Base-by-base conservation (phyloP, 352 stramenopile genomes). In the Globisporangium emineosum region DNA sequence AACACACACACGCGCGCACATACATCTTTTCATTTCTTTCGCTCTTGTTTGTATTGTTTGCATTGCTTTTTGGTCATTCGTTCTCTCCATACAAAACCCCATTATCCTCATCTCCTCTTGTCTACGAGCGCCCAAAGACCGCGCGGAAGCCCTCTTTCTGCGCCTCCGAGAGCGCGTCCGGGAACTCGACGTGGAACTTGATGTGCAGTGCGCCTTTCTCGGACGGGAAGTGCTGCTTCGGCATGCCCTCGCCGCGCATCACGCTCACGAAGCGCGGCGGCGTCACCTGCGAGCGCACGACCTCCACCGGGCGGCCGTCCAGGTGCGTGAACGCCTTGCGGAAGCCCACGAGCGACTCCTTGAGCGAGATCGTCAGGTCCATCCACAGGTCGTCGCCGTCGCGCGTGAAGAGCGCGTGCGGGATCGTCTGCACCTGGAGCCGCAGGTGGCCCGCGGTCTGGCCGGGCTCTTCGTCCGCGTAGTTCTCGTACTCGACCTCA, bases 131-230 rank as follows among this genome's bases (percentile, higher is more conserved):
- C 21, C 69, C 69, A 65, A 88, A 88, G 57, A 88, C 66, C 7
- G 78, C 52, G 43, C 75, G 69, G 54, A 88, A 88, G 33, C 83
- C 80, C 57, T 75, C 54, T 42, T 88, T 86, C 58, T 99, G 94
- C 49, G 89, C 73, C 5, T 89, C 71, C 5, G 83, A 91, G 51
- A 99, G 83, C 23, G 76, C 66, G 52, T 96, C 86, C 8, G 97
- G 97, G 73, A 99, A 99, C 64, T 91, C 70, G 4, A 99, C 94
- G 62, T 98, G 89, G 77, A 98, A 98, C 35, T 96, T 99, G 62
- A 99, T 93, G 73, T 96, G 97, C 56, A 99, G 71, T 67, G 97
- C 78, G 19, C 96, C 78, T 35, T 64, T 78, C 65, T 96, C 83
- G 19, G 86, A 96, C 23, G 91, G 74, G 21, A 90, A 87, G 71